These are phyloP conservation scores for Geotrichum cucujoidarum DNA, from an alignment of 1,139 yeast species.

Conservation along the genomic window DNA sequence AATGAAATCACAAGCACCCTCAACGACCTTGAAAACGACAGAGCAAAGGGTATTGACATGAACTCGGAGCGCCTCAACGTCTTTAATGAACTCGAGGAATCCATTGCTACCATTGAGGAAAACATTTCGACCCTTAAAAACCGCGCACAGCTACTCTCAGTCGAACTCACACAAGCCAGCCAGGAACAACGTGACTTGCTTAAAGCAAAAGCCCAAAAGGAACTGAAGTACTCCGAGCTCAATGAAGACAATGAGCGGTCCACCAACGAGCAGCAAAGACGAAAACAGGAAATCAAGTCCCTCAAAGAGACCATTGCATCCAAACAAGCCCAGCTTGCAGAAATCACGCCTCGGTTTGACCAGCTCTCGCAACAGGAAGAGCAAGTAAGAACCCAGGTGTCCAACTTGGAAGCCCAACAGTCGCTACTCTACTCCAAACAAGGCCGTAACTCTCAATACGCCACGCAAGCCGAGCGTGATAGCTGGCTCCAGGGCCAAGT, in stretches of 20 bases:
- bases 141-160: conserved; percentile 35
- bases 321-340: conserved; percentile 21
- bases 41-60: conserved; percentile 47
- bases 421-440: conserved; percentile 67
- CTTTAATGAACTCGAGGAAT: conserved; percentile 47
- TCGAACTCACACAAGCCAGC: conserved; percentile 46
- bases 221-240: conserved; percentile 29
- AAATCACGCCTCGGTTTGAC: conserved; percentile 24
- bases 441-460: conserved; percentile 62
- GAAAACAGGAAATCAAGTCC: conserved; percentile 40
- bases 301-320: conserved; percentile 33
- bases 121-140: conserved; percentile 44
- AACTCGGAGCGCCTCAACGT: conserved; percentile 44
- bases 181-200: conserved; percentile 45
- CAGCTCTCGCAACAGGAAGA: conserved; percentile 43
- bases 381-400: conserved; percentile 41
- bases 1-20: conserved; percentile 56
- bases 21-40: conserved; percentile 57
- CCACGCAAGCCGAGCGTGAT: conserved; percentile 56
- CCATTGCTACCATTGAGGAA: conserved; percentile 45
- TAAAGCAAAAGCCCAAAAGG: conserved; percentile 35
- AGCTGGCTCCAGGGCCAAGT: conserved; percentile 58
- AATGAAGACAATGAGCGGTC: conserved; percentile 22
- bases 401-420: conserved; percentile 49
- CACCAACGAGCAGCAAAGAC: conserved; percentile 8